Evolutionary conservation across 2,329 filamentous ascomycete species (phyloP), one percentile per base, ranked within the genome.

Genomic region (Hymenoscyphus salicellus): DNA sequence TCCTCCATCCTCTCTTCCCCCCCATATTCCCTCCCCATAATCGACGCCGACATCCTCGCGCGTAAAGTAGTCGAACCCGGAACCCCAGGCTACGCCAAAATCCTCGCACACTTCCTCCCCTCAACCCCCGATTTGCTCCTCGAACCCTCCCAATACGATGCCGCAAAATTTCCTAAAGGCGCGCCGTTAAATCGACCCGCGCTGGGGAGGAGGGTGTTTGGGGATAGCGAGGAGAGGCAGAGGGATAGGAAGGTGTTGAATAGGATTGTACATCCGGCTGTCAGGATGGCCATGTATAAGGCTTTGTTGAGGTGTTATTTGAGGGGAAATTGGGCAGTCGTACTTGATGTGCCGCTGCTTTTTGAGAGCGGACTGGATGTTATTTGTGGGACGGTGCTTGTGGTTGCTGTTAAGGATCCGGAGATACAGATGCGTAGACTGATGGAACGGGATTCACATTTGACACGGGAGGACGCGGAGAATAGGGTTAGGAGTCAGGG

Each of bases 1-100:
- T 97, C 95, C 32, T 83, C 84, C 28, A 84, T 97, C 71, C 90
- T 99, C 72, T 87, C 90, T 60, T 83, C 86, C 4, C 82, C 91
- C 5, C 95, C 94, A 0, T 91, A 97, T 82, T 89, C 86, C 66
- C 85, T 99, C 67, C 93, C 95, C 73, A 85, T 99, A 72, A 89
- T 99, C 80, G 95, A 99, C 76, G 94, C 95, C 75, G 95, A 99
- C 80, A 80, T 96, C 63, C 84, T 98, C 66, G 94, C 95, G 58
- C 93, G 94, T 72, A 86, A 95, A 77, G 95, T 98, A 65, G 94
- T 99, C 76, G 92, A 96, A 77, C 95, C 95, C 0, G 95, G 95
- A 32, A 96, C 92, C 5, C 75, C 84, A 14, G 94, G 90, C 71
- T 97, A 98, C 82, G 81, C 84, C 59, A 87, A 89, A 66, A 97